Evolutionary conservation across 2,329 filamentous ascomycete genomes (phyloP).

Genomic region (Chalara sp.): DNA sequence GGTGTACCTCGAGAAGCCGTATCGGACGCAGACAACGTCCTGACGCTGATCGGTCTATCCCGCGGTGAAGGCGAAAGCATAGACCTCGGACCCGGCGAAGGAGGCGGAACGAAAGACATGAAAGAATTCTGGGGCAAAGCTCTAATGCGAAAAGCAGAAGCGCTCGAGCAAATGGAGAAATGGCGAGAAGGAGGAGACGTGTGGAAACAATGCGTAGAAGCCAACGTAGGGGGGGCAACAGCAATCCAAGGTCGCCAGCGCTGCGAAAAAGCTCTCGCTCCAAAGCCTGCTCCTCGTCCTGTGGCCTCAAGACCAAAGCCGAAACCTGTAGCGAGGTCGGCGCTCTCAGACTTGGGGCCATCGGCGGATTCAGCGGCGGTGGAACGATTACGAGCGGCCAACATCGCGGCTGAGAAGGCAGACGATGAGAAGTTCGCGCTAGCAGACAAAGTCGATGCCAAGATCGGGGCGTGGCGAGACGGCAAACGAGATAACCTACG

Average conservation of each 20-base stretch:
- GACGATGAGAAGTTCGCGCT: conserved; percentile 93
- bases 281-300: conserved; percentile 48
- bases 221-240: conserved; percentile 75
- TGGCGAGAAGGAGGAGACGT: conserved; percentile 77
- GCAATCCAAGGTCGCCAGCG: conserved; percentile 81
- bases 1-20: conserved; percentile 87
- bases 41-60: conserved; percentile 71
- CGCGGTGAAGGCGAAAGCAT: conserved; percentile 78
- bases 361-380: conserved; percentile 65
- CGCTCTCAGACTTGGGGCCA: conserved; percentile 34
- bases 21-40: conserved; percentile 72
- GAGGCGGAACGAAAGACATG: conserved; percentile 71
- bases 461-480: conserved; percentile 73
- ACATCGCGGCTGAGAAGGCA: conserved; percentile 74
- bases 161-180: conserved; percentile 89
- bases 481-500: conserved; percentile 91
- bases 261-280: conserved; percentile 79
- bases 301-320: conserved; percentile 38
- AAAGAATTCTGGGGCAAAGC: conserved; percentile 91
- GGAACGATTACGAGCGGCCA: conserved; percentile 72
- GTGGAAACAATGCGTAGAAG: conserved; percentile 80
- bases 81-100: conserved; percentile 52
- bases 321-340: conserved; percentile 35
- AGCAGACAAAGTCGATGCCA: conserved; percentile 76
- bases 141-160: conserved; percentile 89